Base-by-base conservation (phyloP, 2,329 filamentous ascomycete genomes). In the Nemania sp. region DNA sequence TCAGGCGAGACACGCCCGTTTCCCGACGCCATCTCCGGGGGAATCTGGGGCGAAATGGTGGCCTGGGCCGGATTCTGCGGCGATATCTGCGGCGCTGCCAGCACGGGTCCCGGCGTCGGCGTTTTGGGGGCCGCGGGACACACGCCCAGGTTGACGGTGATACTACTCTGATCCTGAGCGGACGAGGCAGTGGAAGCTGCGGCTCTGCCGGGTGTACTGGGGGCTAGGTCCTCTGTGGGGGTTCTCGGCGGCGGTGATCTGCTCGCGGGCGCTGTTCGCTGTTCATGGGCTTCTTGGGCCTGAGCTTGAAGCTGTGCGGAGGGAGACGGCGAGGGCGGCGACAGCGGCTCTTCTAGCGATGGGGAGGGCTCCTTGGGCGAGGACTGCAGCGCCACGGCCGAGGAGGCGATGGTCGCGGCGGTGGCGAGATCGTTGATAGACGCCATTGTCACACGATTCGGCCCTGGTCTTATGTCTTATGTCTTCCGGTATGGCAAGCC, bases 371-470 rank as follows among this genome's bases (percentile, higher is more conserved):
- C 59, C 48, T 55, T 34, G 57, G 64, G 59, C 18, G 66, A 67
- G 20, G 69, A 64, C 56, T 71, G 68, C 59, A 69, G 62, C 45
- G 69, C 68, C 49, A 69, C 71, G 54, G 68, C 68, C n/a, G 74
- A 75, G 11, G 78, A 77, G 37, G 76, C 75, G 46, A 78, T 78
- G 21, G 80, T 80, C 35, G 80, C 80, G 51, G 79, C 80, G 18
- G 77, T 77, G 18, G 80, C 80, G 39, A 81, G 75, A 58, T 83
- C 80, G 65, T 80, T 81, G 60, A 82, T 82, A 6, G 80, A 82
- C 35, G 79, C 73, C 79, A 81, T 74, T 45, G 17, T 34, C 20
- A 9, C 17, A 21, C 20, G 7, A 5, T 17, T 21, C 17, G 2
- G 17, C 18, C 3, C 18, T 46, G 18, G 10, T 13, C 20, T n/a